Evolutionary conservation across 352 stramenopile species (phyloP).

Genomic region (Globisporangium spinosum): DNA sequence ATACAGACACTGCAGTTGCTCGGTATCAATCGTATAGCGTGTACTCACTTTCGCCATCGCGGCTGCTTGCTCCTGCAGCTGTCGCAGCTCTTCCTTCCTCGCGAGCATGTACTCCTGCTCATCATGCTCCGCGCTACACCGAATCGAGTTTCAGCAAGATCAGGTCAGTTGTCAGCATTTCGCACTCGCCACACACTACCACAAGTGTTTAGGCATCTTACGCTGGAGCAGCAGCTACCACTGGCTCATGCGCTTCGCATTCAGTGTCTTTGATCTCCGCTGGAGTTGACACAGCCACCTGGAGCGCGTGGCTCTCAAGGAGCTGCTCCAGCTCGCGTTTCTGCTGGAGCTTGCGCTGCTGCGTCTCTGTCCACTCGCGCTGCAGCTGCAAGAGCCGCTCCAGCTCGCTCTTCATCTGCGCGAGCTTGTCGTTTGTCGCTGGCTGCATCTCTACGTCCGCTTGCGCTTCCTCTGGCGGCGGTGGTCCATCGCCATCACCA

Average conservation of each 20-base stretch:
- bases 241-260: background rate
- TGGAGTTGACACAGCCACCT: background rate
- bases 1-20: background rate
- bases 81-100: constrained; percentile 38
- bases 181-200: background rate
- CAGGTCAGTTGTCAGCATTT: background rate
- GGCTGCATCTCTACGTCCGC: background rate
- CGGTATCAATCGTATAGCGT: background rate
- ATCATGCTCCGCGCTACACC: background rate
- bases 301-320: background rate
- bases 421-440: background rate
- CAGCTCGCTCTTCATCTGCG: constrained; percentile 18
- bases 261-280: background rate
- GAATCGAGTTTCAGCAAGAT: background rate
- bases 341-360: constrained; percentile 25
- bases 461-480: background rate
- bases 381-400: constrained; percentile 20
- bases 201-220: background rate
- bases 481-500: background rate
- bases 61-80: constrained; percentile 28
- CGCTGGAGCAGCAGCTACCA: background rate
- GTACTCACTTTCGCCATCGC: constrained; percentile 30
- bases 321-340: constrained; percentile 13
- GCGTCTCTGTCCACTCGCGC: constrained; percentile 25
- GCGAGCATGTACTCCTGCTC: background rate